Evolutionary conservation across 257 asterid species (phyloP).

Genomic region (Schizonepeta tenuifolia): DNA sequence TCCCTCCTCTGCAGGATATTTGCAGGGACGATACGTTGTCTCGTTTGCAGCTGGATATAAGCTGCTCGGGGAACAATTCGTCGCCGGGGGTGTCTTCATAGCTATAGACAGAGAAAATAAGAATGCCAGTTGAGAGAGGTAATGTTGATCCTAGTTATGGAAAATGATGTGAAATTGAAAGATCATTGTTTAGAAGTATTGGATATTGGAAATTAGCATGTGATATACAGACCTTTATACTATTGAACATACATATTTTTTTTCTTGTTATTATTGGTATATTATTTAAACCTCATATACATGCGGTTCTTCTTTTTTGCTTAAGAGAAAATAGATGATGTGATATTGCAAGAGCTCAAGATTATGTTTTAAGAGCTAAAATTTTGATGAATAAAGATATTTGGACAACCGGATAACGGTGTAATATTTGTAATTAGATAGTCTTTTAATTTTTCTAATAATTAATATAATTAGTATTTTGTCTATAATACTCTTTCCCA

Average conservation of each 20-base stretch:
- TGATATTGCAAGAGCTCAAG: not conserved
- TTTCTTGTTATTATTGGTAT: constrained; percentile 29
- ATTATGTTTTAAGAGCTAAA: not conserved
- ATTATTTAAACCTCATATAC: constrained; percentile 9
- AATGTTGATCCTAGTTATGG: constrained; percentile 41
- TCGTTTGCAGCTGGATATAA: constrained; percentile 67
- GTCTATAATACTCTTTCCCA: too few species aligned
- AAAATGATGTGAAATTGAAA: constrained; percentile 31
- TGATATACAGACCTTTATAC: constrained; percentile 32
- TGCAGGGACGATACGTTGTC: constrained; percentile 73
- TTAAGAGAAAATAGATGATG: not conserved
- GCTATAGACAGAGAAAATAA: constrained; percentile 4
- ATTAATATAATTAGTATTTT: too few species aligned
- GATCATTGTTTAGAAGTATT: constrained; percentile 40
- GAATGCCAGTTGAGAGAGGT: constrained; percentile 19
- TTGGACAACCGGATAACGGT: too few species aligned
- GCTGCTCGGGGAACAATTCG: constrained; percentile 81
- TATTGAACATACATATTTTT: constrained; percentile 24
- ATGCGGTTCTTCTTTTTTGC: not conserved
- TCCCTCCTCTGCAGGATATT: constrained; percentile 54
- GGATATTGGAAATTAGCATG: constrained; percentile 32
- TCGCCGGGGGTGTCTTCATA: constrained; percentile 79
- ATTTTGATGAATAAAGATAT: too few species aligned
- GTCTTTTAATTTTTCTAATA: too few species aligned
- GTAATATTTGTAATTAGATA: too few species aligned